Evolutionary conservation across 164 flowering plant species (phyloP).

Genomic region (Magnolia changhungtana): DNA sequence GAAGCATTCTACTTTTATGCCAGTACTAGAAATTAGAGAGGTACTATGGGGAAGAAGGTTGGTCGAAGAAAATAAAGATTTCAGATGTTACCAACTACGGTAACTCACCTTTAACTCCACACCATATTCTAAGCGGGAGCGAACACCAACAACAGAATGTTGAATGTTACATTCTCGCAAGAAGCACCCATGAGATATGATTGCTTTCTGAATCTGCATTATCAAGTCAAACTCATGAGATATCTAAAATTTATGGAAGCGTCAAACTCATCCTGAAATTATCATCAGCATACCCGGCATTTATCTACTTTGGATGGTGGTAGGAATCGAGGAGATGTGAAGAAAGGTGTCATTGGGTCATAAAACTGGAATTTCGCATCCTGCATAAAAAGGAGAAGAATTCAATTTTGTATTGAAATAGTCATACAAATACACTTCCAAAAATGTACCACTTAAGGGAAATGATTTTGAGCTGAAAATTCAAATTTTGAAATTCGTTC

Average conservation of each 20-base stretch:
- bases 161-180: conserved; percentile 75
- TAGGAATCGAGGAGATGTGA: conserved; percentile 83
- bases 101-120: conserved; percentile 65
- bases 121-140: conserved; percentile 84
- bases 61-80: not conserved
- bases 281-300: conserved; percentile 60
- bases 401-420: not conserved
- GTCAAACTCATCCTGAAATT: not conserved
- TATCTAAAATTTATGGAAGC: not conserved
- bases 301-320: conserved; percentile 91
- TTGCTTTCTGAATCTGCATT: conserved; percentile 75
- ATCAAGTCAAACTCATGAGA: conserved; percentile 17
- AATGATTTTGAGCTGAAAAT: too few relatives aligned
- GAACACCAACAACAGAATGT: conserved; percentile 81
- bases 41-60: not conserved
- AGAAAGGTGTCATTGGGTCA: conserved; percentile 92
- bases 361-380: conserved; percentile 75
- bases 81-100: not conserved
- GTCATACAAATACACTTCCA: not conserved
- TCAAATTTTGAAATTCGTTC: too few relatives aligned
- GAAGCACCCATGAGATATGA: conserved; percentile 96
- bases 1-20: not conserved
- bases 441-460: too few relatives aligned
- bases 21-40: not conserved
- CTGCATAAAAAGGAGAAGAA: conserved; percentile 33